phyloP scores from a whole-genome alignment of 1,284 basidiomycete genomes.

The Mixia osmundae region DNA sequence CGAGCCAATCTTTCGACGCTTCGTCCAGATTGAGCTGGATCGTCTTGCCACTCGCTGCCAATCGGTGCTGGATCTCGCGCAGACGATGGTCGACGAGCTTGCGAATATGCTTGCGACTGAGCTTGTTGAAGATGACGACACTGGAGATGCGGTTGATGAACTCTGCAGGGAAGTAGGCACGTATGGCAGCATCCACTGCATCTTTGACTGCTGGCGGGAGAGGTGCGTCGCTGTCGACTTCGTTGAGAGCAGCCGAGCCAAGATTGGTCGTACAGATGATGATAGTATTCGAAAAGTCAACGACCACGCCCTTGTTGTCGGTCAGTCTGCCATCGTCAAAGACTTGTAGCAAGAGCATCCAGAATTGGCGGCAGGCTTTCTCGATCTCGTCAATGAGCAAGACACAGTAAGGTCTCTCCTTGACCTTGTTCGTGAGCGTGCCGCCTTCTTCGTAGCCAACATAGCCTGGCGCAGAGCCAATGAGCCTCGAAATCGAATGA shows the following conservation, averaged over 20 bases:
- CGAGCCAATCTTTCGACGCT: constrained; percentile 45
- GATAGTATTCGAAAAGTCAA: constrained; percentile 22
- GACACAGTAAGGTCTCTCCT: constrained; percentile 21
- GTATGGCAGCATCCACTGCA: constrained; percentile 29
- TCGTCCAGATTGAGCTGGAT: constrained; percentile 48
- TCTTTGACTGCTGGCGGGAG: constrained; percentile 22
- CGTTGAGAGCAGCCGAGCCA: constrained; percentile 30
- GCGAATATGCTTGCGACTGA: constrained; percentile 27
- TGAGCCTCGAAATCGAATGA: constrained; percentile 30
- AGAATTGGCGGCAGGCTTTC: constrained; percentile 32
- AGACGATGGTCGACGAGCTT: constrained; percentile 31
- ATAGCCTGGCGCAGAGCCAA: constrained; percentile 41
- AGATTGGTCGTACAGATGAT: constrained; percentile 33
- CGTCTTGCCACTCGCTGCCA: constrained; percentile 45
- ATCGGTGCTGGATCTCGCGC: constrained; percentile 41
- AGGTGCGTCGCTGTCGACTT: constrained; percentile 25
- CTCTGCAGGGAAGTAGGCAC: constrained; percentile 30
- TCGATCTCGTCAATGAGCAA: constrained; percentile 25
- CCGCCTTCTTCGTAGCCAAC: constrained; percentile 64
- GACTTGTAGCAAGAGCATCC: constrained; percentile 33
- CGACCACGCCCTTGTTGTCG: constrained; percentile 12
- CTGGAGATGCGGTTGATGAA: constrained; percentile 31
- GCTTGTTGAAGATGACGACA: constrained; percentile 31
- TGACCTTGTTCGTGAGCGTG: constrained; percentile 18
- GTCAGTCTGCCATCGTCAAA: constrained; percentile 32